These are phyloP conservation scores for Extremus antarcticus DNA, from an alignment of 495 filamentous ascomycete species.

Conservation along the genomic window DNA sequence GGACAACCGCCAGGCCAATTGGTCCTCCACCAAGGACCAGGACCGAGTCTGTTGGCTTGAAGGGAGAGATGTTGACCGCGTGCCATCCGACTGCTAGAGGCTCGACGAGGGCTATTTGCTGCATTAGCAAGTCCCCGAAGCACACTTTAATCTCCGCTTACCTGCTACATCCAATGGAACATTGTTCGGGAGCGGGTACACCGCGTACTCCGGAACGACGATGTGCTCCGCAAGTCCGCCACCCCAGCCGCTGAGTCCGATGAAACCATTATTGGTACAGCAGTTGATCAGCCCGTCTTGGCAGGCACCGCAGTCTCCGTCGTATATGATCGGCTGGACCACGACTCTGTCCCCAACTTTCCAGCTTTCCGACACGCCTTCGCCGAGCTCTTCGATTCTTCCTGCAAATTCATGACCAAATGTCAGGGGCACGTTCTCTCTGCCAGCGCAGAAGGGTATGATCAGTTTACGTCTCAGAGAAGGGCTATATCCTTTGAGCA, in stretches of 20 bases:
- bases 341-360: slow-evolving; percentile 46
- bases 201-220: slow-evolving; percentile 37
- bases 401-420: slow-evolving; percentile 56
- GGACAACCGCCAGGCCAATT: slow-evolving; percentile 52
- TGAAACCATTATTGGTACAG: slow-evolving; percentile 49
- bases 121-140: background rate
- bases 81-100: slow-evolving; percentile 58
- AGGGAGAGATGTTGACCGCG: slow-evolving; percentile 44
- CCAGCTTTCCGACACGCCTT: slow-evolving; percentile 36
- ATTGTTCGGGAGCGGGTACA: slow-evolving; percentile 38
- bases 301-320: slow-evolving; percentile 46
- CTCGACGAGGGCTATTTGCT: slow-evolving; percentile 41
- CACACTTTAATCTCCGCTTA: slow-evolving; percentile 11
- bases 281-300: slow-evolving; percentile 41
- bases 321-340: slow-evolving; percentile 49
- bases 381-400: slow-evolving; percentile 46
- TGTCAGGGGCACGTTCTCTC: slow-evolving; percentile 43
- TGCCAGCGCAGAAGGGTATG: no score
- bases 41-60: slow-evolving; percentile 40
- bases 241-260: slow-evolving; percentile 49
- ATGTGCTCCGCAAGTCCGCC: slow-evolving; percentile 49
- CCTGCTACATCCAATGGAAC: slow-evolving; percentile 42
- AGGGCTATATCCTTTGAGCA: no score
- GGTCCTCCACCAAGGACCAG: slow-evolving; percentile 52
- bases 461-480: no score